Base-by-base conservation (phyloP, 371 early-diverging fungal species). In the Umbelopsis sp. region DNA sequence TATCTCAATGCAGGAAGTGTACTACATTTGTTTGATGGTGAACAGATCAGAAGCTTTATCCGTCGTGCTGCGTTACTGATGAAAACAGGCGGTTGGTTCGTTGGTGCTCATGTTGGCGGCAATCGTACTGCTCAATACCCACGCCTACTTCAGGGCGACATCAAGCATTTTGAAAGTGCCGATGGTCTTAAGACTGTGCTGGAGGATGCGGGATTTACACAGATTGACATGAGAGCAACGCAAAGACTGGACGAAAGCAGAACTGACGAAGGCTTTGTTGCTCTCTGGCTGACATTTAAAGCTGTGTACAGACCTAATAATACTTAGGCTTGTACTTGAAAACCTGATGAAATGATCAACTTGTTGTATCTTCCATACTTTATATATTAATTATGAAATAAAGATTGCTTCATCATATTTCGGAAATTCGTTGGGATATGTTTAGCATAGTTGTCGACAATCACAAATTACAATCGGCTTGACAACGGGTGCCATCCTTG, bases 1-100 rank as follows among this genome's bases (percentile, higher is more conserved):
- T 67, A 76, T n/a, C 69, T 77, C 6, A 72, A 78, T 38, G 70
- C 80, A 41, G 77, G 78, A 20, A 82, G 82, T 65, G 65, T 82
- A 41, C 71, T 82, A 38, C 82, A 82, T 41, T 63, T 82, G 22
- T 76, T 82, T 48, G 25, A 50, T 18, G 16, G 53, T 16, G 73
- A 75, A 10, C 66, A 48, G 9, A 46, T 75, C 1, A 45, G 32
- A 10, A 37, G 63, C 0, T 76, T 80, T 24, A 41, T 80, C 18
- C 63, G 63, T 2, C 70, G 68, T 9, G 69, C 75, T 9, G 66
- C 63, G 1, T 18, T 50, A 22, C 41, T 76, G 20, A 52, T 82
- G 18, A 63, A 69, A 45, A 65, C 70, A 22, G 78, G 77, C 12
- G 82, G 82, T 4, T 16, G 76, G 10, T 53, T 82, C 20, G 72